phyloP scores from a whole-genome alignment of 2,329 filamentous ascomycete genomes.

The Colletotrichum sidae region DNA sequence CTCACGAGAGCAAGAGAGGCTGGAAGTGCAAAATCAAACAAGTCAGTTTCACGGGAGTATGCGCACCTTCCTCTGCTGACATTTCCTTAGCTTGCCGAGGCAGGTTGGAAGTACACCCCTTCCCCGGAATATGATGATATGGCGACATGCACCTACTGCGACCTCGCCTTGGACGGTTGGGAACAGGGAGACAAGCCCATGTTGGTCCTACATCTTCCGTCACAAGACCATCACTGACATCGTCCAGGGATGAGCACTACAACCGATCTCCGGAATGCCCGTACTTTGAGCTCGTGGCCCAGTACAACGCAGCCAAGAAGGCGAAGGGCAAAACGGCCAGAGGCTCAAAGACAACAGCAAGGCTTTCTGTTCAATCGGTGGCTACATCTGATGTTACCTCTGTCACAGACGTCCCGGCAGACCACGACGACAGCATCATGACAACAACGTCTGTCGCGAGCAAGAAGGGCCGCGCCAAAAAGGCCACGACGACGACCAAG shows the following conservation, averaged over 20 bases:
- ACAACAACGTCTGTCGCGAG: constrained; percentile 70
- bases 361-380: constrained; percentile 70
- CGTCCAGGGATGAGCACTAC: constrained; percentile 82
- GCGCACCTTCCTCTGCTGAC: constrained; percentile 25
- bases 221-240: constrained; percentile 40
- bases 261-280: constrained; percentile 81
- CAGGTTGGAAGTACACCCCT: constrained; percentile 95
- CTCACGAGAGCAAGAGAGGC: constrained; percentile 86
- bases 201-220: constrained; percentile 59
- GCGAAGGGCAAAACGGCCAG: constrained; percentile 65
- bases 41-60: constrained; percentile 59
- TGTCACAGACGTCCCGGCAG: constrained; percentile 58
- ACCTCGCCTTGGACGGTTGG: constrained; percentile 92
- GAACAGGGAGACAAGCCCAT: constrained; percentile 91
- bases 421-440: constrained; percentile 69
- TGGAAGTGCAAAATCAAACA: constrained; percentile 93
- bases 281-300: constrained; percentile 80
- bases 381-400: constrained; percentile 63
- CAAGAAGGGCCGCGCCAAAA: constrained; percentile 66
- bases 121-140: constrained; percentile 86
- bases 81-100: constrained; percentile 79
- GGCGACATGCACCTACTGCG: constrained; percentile 91
- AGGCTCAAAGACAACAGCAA: constrained; percentile 74
- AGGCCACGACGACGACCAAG: constrained; percentile 60
- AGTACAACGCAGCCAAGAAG: constrained; percentile 68